These are phyloP conservation scores for Butyriboletus loyo DNA, from an alignment of 768 basidiomycete genomes.

Conservation along the genomic window DNA sequence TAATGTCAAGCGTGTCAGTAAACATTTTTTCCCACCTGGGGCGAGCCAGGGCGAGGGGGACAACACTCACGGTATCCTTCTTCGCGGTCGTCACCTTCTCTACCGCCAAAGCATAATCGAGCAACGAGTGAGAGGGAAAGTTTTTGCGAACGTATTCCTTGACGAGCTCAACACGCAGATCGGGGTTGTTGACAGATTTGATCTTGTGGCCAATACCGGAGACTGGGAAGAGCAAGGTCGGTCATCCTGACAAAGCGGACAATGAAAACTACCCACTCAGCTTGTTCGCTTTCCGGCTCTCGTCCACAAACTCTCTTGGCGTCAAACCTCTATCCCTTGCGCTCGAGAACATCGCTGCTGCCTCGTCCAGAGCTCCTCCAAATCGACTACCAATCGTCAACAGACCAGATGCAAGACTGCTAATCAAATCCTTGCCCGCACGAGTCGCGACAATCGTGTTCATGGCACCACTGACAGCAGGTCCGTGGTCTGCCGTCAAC, in stretches of 20 bases:
- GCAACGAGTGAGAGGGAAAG: constrained; percentile 92
- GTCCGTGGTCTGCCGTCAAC: constrained; percentile 98
- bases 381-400: constrained; percentile 98
- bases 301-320: constrained; percentile 97
- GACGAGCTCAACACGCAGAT: constrained; percentile 87
- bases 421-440: constrained; percentile 99
- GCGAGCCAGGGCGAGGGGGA: not conserved
- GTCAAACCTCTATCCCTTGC: constrained; percentile 90
- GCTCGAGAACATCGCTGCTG: constrained; percentile 91
- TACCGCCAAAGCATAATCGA: constrained; percentile 94
- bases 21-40: not conserved
- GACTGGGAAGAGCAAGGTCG: constrained; percentile 43
- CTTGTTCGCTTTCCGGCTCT: constrained; percentile 89
- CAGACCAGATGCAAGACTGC: constrained; percentile 92
- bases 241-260: constrained; percentile 2
- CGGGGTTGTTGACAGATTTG: constrained; percentile 97
- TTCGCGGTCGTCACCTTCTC: constrained; percentile 97
- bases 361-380: constrained; percentile 98
- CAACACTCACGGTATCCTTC: constrained; percentile 76
- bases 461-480: constrained; percentile 98
- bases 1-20: constrained; percentile 22
- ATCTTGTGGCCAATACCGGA: constrained; percentile 99
- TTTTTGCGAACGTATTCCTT: constrained; percentile 94
- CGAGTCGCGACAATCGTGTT: constrained; percentile 99
- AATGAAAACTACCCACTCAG: constrained; percentile 58